Evolutionary conservation across 83 land plant genomes (phyloP).

Genomic region (Picea abies): DNA sequence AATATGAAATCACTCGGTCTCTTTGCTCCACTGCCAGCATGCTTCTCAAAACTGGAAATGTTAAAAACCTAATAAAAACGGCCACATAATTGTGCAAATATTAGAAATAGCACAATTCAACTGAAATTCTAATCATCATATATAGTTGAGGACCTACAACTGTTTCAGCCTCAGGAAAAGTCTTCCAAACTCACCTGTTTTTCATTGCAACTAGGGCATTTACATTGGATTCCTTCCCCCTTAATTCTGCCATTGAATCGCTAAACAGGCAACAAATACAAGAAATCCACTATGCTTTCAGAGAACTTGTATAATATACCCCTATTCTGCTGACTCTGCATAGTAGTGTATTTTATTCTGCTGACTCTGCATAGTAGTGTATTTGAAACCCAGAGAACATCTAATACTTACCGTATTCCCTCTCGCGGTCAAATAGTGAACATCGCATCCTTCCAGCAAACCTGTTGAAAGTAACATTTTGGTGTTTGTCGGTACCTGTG

Average conservation of each 20-base stretch:
- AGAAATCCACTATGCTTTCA: not conserved
- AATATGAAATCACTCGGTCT: conserved; percentile 54
- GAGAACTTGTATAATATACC: not conserved
- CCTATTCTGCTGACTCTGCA: not conserved
- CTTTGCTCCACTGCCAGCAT: conserved; percentile 51
- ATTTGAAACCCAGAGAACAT: not conserved
- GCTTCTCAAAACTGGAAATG: conserved; percentile 50
- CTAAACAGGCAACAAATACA: conserved; percentile 7
- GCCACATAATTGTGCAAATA: not conserved
- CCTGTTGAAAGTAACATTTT: conserved; percentile 38
- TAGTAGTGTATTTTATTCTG: not conserved
- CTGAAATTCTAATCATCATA: not conserved
- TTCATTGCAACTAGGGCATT: conserved; percentile 41
- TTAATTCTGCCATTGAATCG: conserved; percentile 27
- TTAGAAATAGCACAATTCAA: conserved; percentile 2
- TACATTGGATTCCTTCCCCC: conserved; percentile 30
- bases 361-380: not conserved
- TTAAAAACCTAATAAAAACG: conserved; percentile 27
- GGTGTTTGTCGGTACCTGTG: conserved; percentile 32
- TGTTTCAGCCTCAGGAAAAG: conserved; percentile 10
- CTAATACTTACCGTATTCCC: conserved; percentile 21
- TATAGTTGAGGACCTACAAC: not conserved
- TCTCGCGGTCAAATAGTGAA: conserved; percentile 28
- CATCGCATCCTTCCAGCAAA: conserved; percentile 41
- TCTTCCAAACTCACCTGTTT: conserved; percentile 20